These are phyloP conservation scores for Tetrapisispora fleetii DNA, from an alignment of 805 yeast species.

Conservation along the genomic window DNA sequence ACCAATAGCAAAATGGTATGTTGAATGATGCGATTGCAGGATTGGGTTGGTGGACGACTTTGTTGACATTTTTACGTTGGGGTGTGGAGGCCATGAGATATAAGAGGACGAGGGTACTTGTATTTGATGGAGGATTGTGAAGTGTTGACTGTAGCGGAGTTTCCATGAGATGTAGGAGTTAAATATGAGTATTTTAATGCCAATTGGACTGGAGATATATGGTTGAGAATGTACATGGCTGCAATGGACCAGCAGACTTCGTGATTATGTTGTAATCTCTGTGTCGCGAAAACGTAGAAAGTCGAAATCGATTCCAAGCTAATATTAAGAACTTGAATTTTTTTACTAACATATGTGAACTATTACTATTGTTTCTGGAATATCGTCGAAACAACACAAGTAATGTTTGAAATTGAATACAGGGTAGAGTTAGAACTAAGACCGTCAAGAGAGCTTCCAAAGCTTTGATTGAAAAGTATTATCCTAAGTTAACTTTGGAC, in stretches of 20 bases:
- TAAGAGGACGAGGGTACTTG: no score
- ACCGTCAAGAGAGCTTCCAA: conserved; percentile 99
- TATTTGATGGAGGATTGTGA: no score
- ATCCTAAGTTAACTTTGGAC: conserved; percentile 98
- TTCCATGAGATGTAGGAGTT: no score
- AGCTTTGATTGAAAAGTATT: conserved; percentile 98
- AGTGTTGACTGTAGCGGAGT: no score
- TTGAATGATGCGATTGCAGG: not conserved
- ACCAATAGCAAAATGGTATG: conserved; percentile 5
- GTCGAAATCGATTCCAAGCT: not conserved
- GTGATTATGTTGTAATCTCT: no score
- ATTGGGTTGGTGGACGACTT: not conserved
- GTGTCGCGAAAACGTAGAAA: no score
- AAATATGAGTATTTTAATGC: no score
- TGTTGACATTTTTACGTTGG: no score
- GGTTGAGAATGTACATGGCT: no score
- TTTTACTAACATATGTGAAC: not conserved
- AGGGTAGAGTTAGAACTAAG: conserved; percentile 99
- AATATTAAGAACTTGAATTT: not conserved
- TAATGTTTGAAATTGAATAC: conserved; percentile 10
- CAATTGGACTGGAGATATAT: no score
- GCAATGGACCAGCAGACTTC: no score
- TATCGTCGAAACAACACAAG: not conserved
- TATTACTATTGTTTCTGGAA: not conserved
- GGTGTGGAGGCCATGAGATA: no score